Evolutionary conservation across 2,329 filamentous ascomycete species (phyloP).

Genomic region (Colletotrichum simmondsii): DNA sequence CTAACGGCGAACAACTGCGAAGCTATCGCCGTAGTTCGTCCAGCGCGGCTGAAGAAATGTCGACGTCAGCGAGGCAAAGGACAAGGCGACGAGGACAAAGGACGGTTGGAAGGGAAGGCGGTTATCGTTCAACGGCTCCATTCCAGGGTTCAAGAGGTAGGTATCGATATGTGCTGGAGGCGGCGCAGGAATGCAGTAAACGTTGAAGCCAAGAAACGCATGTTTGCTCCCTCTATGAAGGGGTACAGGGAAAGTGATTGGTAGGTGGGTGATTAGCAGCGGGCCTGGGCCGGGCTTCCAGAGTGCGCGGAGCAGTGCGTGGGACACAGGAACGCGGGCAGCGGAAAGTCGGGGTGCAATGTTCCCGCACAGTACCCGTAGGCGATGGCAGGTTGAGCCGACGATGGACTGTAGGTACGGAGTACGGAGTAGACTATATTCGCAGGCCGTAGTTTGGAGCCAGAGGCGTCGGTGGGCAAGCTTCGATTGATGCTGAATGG

Average conservation of each 20-base stretch:
- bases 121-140: conserved; percentile 16
- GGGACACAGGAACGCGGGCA: not conserved
- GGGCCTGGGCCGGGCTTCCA: conserved; percentile 6
- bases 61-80: conserved; percentile 3
- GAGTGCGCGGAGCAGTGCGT: not conserved
- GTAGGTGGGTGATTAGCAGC: conserved; percentile 1
- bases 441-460: not conserved
- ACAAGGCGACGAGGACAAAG: conserved; percentile 2
- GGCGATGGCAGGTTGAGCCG: not conserved
- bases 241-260: not conserved
- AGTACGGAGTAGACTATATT: no score
- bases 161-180: not conserved
- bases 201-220: conserved; percentile 17
- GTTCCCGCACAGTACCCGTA: not conserved
- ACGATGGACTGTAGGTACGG: not conserved
- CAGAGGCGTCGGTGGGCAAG: not conserved
- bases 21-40: not conserved
- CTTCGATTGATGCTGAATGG: not conserved
- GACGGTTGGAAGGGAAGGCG: not conserved
- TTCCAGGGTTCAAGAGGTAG: not conserved
- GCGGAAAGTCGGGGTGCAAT: not conserved
- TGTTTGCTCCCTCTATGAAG: conserved; percentile 20
- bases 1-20: not conserved
- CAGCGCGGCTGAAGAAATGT: not conserved
- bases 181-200: conserved; percentile 22